A percentile compares a stretch with the other conserved stretches of the same genome.
phyloP scores from a whole-genome alignment of 306 rosid genomes.

The Mucuna pruriens region DNA sequence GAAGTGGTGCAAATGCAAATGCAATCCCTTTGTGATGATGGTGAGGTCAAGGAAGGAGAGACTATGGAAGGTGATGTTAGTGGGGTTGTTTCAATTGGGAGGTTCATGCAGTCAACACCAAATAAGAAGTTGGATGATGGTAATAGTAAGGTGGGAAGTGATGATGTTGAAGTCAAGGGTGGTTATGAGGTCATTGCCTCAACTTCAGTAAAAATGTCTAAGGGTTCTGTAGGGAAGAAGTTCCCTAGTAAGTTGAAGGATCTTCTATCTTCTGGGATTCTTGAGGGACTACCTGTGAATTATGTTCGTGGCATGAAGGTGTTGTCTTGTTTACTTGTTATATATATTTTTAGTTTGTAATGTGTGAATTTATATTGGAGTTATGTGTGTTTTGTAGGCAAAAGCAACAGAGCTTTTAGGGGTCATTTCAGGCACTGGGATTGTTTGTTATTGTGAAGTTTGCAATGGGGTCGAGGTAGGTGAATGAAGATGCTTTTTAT shows the following conservation, averaged over 20 bases:
- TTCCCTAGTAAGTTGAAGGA: constrained; percentile 63
- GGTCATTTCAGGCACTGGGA: constrained; percentile 58
- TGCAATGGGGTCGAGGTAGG: constrained; percentile 70
- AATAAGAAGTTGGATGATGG: constrained; percentile 36
- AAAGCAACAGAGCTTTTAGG: constrained; percentile 55
- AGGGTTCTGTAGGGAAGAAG: constrained; percentile 39
- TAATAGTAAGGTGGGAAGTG: not conserved
- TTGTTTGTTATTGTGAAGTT: constrained; percentile 56
- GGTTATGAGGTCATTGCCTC: constrained; percentile 2
- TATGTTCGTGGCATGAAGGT: constrained; percentile 69
- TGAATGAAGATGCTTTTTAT: constrained; percentile 11
- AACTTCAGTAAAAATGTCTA: constrained; percentile 31
- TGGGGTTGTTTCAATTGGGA: constrained; percentile 15
- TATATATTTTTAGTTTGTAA: not conserved
- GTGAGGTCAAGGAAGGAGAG: not conserved
- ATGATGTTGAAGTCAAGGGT: not conserved
- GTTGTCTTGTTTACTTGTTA: not conserved
- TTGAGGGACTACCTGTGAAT: constrained; percentile 69
- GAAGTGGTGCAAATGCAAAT: not conserved
- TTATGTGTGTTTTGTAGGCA: constrained; percentile 48
- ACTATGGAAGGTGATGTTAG: not conserved
- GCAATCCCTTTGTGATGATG: not conserved
- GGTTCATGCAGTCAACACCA: constrained; percentile 54
- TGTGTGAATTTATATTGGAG: not conserved
- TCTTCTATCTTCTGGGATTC: constrained; percentile 69